Conservation (phyloP, 176 grass and related monocot species). For the Cenchrus fungigraminus region DNA sequence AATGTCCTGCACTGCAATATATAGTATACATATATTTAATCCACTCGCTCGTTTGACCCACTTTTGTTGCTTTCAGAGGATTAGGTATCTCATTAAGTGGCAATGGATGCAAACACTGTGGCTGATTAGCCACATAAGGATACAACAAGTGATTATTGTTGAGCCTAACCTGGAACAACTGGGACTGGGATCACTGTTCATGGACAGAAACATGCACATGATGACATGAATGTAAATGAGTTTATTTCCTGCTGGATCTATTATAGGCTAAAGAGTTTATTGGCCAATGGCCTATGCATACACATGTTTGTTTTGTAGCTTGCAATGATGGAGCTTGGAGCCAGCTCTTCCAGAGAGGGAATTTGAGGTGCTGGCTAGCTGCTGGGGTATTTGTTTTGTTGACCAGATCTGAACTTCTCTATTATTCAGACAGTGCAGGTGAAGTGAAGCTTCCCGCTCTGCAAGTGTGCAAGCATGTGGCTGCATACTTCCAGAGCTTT, state of each 20-base stretch:
- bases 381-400: constrained; percentile 38
- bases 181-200: constrained; percentile 19
- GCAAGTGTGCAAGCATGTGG: constrained; percentile 21
- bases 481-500: neutral
- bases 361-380: constrained; percentile 13
- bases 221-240: neutral
- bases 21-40: neutral
- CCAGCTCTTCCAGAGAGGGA: constrained; percentile 38
- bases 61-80: constrained; percentile 38
- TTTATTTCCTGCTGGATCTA: neutral
- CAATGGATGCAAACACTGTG: neutral
- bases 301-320: constrained; percentile 20
- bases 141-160: constrained; percentile 22
- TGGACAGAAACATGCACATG: constrained; percentile 5
- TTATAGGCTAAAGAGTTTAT: constrained; percentile 19
- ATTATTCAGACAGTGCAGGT: neutral
- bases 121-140: constrained; percentile 28
- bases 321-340: constrained; percentile 38
- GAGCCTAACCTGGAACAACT: neutral
- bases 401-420: constrained; percentile 48
- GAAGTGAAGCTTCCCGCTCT: constrained; percentile 48
- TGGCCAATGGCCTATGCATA: constrained; percentile 31
- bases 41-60: constrained; percentile 20
- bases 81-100: constrained; percentile 43
- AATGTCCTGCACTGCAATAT: constrained; percentile 29